phyloP scores from a whole-genome alignment of 2,329 filamentous ascomycete species.

The Fusarium guadeloupense region DNA sequence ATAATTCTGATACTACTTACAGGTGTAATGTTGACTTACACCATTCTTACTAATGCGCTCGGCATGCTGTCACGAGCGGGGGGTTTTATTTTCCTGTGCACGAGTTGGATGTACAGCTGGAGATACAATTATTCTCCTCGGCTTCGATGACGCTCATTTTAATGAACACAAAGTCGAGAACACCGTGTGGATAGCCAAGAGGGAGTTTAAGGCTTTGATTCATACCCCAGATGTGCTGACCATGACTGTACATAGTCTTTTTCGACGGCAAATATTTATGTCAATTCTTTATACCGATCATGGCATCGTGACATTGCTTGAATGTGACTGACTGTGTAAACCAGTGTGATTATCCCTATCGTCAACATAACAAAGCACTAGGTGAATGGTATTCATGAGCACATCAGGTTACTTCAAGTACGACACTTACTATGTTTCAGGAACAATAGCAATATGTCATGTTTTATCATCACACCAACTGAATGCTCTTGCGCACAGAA shows the following conservation, averaged over 20 bases:
- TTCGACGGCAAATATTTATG: constrained; percentile 35
- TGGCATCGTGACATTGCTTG: not conserved
- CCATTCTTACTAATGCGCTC: constrained; percentile 32
- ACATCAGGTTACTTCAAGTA: not conserved
- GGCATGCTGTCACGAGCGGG: constrained; percentile 14
- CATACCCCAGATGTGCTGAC: constrained; percentile 9
- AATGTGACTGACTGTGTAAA: not conserved
- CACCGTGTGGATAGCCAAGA: not conserved
- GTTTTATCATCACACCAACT: not conserved
- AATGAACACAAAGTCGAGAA: constrained; percentile 5
- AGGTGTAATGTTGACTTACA: constrained; percentile 23
- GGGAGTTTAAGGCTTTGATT: constrained; percentile 21
- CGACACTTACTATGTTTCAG: not conserved
- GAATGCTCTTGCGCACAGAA: not conserved
- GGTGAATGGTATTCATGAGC: not conserved
- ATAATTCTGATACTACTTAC: constrained; percentile 28
- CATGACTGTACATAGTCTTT: constrained; percentile 34
- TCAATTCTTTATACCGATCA: not conserved
- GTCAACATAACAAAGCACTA: not conserved
- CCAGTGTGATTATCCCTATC: not conserved
- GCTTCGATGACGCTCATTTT: constrained; percentile 5
- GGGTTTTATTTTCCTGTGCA: constrained; percentile 12
- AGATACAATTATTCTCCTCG: not conserved
- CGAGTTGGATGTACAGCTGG: constrained; percentile 14
- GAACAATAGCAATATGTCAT: not conserved